These are phyloP conservation scores for Apiospora koreana DNA, from an alignment of 2,329 filamentous ascomycete species.

Conservation along the genomic window DNA sequence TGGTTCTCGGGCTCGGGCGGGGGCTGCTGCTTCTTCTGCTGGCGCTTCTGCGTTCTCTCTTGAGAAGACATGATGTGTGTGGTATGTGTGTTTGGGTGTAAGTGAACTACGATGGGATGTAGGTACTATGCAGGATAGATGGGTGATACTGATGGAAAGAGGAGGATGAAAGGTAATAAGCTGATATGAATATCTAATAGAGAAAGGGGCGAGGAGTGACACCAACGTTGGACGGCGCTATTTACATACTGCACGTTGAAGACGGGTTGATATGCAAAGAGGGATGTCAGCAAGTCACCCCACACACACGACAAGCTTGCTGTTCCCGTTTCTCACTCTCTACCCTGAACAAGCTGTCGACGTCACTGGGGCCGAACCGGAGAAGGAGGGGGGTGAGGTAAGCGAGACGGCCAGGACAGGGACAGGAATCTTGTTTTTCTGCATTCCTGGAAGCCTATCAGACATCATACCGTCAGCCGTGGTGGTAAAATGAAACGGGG, in stretches of 20 bases:
- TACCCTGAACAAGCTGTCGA: not conserved
- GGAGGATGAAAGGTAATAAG: not conserved
- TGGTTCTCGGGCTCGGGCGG: conserved; percentile 24
- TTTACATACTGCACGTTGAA: not conserved
- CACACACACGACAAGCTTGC: conserved; percentile 1
- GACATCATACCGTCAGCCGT: not conserved
- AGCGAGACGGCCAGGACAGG: not conserved
- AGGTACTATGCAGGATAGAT: not conserved
- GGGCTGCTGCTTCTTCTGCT: conserved; percentile 26
- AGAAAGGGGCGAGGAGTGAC: not conserved
- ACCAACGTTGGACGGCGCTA: not conserved
- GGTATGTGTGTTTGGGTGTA: not conserved
- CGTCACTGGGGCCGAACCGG: not conserved
- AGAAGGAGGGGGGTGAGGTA: not conserved
- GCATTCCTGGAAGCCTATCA: not conserved
- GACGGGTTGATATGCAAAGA: not conserved
- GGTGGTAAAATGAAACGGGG: not conserved
- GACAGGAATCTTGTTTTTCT: conserved; percentile 5
- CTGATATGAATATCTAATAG: not conserved
- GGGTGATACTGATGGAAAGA: not conserved
- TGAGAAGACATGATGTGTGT: conserved; percentile 12
- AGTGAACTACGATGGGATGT: not conserved
- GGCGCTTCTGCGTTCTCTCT: conserved; percentile 21
- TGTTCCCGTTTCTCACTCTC: not conserved
- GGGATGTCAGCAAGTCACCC: not conserved